These are phyloP conservation scores for Penicillium sp. DNA, from an alignment of 2,329 filamentous ascomycete genomes.

Conservation along the genomic window DNA sequence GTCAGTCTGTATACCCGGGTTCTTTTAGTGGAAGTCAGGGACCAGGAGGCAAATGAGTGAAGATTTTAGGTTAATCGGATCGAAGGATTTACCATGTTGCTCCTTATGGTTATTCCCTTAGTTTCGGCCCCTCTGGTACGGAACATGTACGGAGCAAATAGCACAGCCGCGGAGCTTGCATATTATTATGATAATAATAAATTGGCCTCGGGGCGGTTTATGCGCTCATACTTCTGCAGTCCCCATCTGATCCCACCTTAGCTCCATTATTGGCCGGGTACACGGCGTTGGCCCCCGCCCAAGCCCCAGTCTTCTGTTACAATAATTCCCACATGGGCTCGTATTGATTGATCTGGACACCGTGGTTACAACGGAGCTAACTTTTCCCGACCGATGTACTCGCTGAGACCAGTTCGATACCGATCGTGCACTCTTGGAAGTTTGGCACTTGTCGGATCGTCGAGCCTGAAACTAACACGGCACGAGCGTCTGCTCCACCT, in stretches of 20 bases:
- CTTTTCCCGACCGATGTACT: no score
- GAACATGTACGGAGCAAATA: not conserved
- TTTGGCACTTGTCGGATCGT: conserved; percentile 20
- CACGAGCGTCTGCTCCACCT: conserved; percentile 25
- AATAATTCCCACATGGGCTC: not conserved
- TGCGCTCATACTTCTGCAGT: not conserved
- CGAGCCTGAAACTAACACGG: conserved; percentile 31
- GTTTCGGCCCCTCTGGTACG: not conserved
- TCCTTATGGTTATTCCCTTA: not conserved
- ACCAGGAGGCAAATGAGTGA: not conserved
- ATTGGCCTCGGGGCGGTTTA: not conserved
- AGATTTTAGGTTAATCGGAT: not conserved
- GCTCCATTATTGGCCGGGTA: not conserved
- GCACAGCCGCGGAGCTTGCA: not conserved
- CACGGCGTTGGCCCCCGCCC: not conserved
- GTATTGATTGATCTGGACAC: not conserved
- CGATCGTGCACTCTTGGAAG: not conserved
- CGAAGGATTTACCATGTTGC: not conserved
- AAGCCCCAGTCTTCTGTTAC: not conserved
- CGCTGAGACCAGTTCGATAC: not conserved
- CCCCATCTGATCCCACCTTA: not conserved
- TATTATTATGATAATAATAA: not conserved
- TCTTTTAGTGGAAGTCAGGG: not conserved
- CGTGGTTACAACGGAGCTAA: not conserved
- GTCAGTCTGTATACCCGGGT: not conserved